Base-by-base conservation (phyloP, 116 monocot genomes). In the Papilionanthe hybrid region DNA sequence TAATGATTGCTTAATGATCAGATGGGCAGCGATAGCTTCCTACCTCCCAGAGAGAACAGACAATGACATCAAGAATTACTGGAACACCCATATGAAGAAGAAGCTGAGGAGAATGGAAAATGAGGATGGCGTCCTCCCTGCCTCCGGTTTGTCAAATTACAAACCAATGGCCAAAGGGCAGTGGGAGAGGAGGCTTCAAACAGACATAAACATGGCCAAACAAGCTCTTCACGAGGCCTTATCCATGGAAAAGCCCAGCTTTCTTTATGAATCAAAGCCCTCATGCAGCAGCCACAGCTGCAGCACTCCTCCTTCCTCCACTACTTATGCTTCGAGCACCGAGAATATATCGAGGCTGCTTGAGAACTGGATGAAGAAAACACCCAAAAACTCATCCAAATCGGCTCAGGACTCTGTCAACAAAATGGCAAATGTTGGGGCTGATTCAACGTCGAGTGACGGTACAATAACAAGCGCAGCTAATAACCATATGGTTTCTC, bases 11-110 rank as follows among this genome's bases (percentile, higher is more conserved):
- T 37, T 37, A 37, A 37, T 37, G 15, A 25, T 19, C 76, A 89
- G 90, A 32, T 90, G 90, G 90, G 90, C 90, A 11, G 90, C 90
- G 55, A 90, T 90, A 13, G 90, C 90, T 15, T 85, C 90, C 2
- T 90, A 90, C 67, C 87, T 90, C 30, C 90, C 90, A 47, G 83
- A 90, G 55, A 85, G 90, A 72, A 90, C 90, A 5, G 90, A 90
- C 81, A 90, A 90, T 47, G 90, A 90, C 83, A 87, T 90, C 81
- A 90, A 90, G 83, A 90, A 90, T 77, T 85, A 87, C 81, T 90
- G 90, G 87, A 90, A 86, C 81, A 85, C 86, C 29, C 86, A 86
- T 49, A 85, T 86, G 19, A 90, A 85, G 83, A 84, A 82, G 78
- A 90, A 90, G 75, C 74, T 84, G 60, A 56, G 37, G 77, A 56